Evolutionary conservation across 106 monocot species (phyloP).

Genomic region (Dendrobium chrysotoxum): DNA sequence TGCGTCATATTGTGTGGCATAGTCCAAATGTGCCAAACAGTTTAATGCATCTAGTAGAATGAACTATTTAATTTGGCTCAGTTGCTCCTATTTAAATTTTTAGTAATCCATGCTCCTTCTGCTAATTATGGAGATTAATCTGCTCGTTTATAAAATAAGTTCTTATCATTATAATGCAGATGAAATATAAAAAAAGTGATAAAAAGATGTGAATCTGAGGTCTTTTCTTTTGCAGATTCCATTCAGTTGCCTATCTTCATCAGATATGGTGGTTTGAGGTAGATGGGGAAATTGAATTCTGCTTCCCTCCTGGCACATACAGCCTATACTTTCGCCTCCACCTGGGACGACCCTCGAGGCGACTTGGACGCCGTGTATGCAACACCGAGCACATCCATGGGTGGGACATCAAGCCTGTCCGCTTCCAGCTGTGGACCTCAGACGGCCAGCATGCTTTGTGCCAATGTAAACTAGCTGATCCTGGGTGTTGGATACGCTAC

Average conservation of each 20-base stretch:
- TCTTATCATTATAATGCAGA: no score
- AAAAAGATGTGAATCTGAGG: no score
- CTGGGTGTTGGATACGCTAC: slow-evolving; percentile 34
- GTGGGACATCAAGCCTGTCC: slow-evolving; percentile 40
- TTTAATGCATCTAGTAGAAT: no score
- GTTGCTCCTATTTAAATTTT: no score
- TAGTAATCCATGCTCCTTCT: no score
- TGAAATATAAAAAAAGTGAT: no score
- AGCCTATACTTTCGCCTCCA: slow-evolving; percentile 42
- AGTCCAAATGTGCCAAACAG: no score
- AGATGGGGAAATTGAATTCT: slow-evolving; percentile 37
- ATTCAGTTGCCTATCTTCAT: slow-evolving; percentile 36
- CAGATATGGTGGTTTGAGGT: slow-evolving; percentile 55
- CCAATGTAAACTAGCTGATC: slow-evolving; percentile 23
- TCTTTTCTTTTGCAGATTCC: slow-evolving; percentile 23
- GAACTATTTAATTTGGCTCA: no score
- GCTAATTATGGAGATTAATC: no score
- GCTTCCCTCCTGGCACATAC: slow-evolving; percentile 35
- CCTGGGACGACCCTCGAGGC: slow-evolving; percentile 26
- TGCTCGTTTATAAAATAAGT: no score
- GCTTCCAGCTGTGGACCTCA: slow-evolving; percentile 38
- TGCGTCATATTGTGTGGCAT: no score
- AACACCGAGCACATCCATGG: slow-evolving; percentile 35
- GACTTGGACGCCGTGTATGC: slow-evolving; percentile 28
- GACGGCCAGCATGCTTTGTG: slow-evolving; percentile 39